These are phyloP conservation scores for Gilbertella persicaria DNA, from an alignment of 371 early-diverging fungal species.

Conservation along the genomic window DNA sequence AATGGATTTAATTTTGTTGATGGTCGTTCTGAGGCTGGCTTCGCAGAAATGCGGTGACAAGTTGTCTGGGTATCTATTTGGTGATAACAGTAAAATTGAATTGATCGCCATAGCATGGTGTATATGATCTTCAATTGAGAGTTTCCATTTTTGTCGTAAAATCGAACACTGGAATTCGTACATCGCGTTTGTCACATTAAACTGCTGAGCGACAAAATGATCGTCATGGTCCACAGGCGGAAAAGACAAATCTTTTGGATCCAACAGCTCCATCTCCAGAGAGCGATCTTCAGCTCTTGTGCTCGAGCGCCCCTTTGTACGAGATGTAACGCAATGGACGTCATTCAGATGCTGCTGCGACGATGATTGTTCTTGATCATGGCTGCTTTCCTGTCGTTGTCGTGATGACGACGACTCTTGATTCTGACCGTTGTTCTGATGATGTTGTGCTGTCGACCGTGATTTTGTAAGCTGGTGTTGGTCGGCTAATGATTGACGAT, in stretches of 20 bases:
- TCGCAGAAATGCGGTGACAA: conserved; percentile 8
- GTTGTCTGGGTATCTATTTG: conserved; percentile 13
- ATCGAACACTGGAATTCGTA: conserved; percentile 3
- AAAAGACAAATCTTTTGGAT: conserved; percentile 17
- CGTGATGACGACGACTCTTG: too few relatives aligned
- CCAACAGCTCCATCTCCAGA: conserved; percentile 17
- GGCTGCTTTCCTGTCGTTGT: too few relatives aligned
- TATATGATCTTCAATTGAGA: conserved; percentile 15
- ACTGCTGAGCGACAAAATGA: conserved; percentile 12
- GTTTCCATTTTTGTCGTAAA: conserved; percentile 16
- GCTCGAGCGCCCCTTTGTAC: conserved; percentile 15
- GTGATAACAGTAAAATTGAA: conserved; percentile 20
- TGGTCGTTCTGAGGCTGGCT: conserved; percentile 10
- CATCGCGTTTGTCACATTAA: not conserved
- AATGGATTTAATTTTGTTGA: conserved; percentile 11
- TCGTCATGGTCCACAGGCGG: conserved; percentile 11
- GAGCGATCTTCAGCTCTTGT: conserved; percentile 19
- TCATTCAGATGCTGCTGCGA: too few relatives aligned
- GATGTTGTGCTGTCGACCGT: too few relatives aligned
- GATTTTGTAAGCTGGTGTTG: too few relatives aligned
- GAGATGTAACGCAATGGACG: too few relatives aligned
- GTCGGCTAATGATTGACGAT: too few relatives aligned
- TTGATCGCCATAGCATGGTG: conserved; percentile 13
- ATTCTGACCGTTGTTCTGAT: too few relatives aligned
- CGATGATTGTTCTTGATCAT: too few relatives aligned